A percentile compares a stretch with the other conserved stretches of the same genome.
Evolutionary conservation across 108 stramenopile species (phyloP).

Genomic region (Nitzschia sp.): DNA sequence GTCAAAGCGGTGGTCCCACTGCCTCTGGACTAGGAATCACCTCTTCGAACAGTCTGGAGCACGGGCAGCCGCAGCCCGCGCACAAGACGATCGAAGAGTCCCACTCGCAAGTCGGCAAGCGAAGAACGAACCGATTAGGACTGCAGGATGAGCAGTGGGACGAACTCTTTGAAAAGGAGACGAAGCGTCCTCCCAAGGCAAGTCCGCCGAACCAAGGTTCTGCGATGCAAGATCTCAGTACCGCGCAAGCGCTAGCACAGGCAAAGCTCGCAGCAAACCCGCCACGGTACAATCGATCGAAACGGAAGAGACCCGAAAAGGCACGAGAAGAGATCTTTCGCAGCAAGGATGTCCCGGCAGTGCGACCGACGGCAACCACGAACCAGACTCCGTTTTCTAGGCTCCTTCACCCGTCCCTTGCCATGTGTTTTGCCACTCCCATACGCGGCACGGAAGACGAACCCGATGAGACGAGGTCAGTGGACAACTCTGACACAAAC

Average conservation of each 20-base stretch:
- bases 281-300: conserved; percentile 16
- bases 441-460: conserved; percentile 51
- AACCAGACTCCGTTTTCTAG: conserved; percentile 28
- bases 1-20: neutral
- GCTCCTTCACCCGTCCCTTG: conserved; percentile 37
- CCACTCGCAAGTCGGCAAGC: conserved; percentile 22
- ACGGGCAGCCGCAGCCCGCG: too few species aligned
- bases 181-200: neutral
- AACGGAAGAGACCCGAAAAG: conserved; percentile 31
- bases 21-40: neutral
- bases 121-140: conserved; percentile 42
- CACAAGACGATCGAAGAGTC: neutral
- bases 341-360: conserved; percentile 10
- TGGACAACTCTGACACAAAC: conserved; percentile 26
- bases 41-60: conserved; percentile 6
- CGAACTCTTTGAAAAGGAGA: conserved; percentile 41
- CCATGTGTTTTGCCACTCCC: conserved; percentile 69
- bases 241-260: conserved; percentile 33
- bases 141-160: conserved; percentile 50
- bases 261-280: conserved; percentile 39
- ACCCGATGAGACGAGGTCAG: conserved; percentile 22
- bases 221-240: conserved; percentile 1
- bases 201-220: neutral
- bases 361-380: neutral
- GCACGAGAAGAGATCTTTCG: conserved; percentile 42